A percentile compares a stretch with the other conserved stretches of the same genome.
These are phyloP conservation scores for Calonectria pseudoturangicola DNA, from an alignment of 2,329 filamentous ascomycete genomes.

Conservation along the genomic window DNA sequence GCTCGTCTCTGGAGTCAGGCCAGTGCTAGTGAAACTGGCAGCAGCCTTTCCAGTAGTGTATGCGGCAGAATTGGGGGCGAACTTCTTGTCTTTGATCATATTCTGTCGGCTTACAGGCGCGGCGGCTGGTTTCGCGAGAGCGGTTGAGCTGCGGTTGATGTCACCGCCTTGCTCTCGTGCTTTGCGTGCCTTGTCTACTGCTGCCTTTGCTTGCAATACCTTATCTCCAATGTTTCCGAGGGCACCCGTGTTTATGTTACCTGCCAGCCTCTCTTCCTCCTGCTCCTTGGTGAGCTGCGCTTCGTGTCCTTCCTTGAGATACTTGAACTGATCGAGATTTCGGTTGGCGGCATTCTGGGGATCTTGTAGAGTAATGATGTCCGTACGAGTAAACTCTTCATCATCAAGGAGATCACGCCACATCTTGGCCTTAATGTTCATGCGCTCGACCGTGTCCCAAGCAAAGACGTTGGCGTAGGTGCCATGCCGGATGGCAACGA, in stretches of 20 bases:
- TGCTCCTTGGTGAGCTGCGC: conserved; percentile 82
- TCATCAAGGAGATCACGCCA: conserved; percentile 95
- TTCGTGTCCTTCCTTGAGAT: conserved; percentile 86
- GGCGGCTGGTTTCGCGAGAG: conserved; percentile 61
- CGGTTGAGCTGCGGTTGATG: conserved; percentile 71
- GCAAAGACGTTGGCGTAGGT: conserved; percentile 96
- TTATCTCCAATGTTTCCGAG: conserved; percentile 87
- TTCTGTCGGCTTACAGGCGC: conserved; percentile 56
- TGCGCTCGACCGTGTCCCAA: conserved; percentile 94
- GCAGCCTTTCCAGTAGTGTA: conserved; percentile 95
- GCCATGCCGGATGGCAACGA: conserved; percentile 87
- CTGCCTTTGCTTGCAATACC: conserved; percentile 92
- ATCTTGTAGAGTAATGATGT: conserved; percentile 97
- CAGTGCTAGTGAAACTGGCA: conserved; percentile 96
- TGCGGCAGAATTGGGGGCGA: conserved; percentile 88
- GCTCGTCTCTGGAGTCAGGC: conserved; percentile 92
- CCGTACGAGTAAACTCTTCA: conserved; percentile 87
- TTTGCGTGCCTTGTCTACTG: conserved; percentile 90
- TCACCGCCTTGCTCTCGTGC: conserved; percentile 79
- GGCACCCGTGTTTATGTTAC: conserved; percentile 85
- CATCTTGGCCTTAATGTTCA: conserved; percentile 98
- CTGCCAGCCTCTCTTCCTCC: conserved; percentile 78
- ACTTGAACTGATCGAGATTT: conserved; percentile 92
- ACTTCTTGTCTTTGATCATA: conserved; percentile 72
- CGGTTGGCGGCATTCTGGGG: conserved; percentile 90